These are phyloP conservation scores for Mycena amicta DNA, from an alignment of 768 basidiomycete genomes.

Conservation along the genomic window DNA sequence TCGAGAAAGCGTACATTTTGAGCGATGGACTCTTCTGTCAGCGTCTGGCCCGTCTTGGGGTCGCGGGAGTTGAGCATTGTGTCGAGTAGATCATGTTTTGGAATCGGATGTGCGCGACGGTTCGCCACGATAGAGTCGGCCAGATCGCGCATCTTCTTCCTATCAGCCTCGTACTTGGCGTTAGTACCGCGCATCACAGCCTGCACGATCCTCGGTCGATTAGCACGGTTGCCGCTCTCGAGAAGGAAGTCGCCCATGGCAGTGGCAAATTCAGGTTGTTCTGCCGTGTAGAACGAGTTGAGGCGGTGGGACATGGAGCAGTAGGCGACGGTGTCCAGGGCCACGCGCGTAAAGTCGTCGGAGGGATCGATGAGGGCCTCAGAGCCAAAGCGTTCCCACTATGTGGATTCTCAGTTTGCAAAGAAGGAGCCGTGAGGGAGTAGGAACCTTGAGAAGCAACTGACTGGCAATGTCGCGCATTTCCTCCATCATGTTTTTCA, in stretches of 20 bases:
- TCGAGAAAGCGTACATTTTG: constrained; percentile 46
- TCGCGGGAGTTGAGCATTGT: constrained; percentile 50
- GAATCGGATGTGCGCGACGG: constrained; percentile 38
- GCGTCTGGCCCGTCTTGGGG: constrained; percentile 43
- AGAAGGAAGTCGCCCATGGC: constrained; percentile 45
- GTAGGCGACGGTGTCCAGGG: constrained; percentile 49
- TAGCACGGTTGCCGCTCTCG: constrained; percentile 38
- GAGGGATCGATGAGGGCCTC: constrained; percentile 42
- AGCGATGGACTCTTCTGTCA: constrained; percentile 45
- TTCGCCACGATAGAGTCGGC: constrained; percentile 43
- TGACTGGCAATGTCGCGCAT: constrained; percentile 50
- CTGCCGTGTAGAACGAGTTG: constrained; percentile 49
- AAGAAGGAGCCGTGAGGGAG: neutral
- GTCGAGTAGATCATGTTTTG: constrained; percentile 47
- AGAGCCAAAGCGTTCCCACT: constrained; percentile 39
- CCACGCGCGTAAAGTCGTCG: constrained; percentile 50
- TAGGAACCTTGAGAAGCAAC: constrained; percentile 38
- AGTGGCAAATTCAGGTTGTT: constrained; percentile 40
- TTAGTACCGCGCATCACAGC: constrained; percentile 36
- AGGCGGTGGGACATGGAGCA: constrained; percentile 47
- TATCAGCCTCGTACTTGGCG: constrained; percentile 44
- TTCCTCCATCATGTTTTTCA: constrained; percentile 49
- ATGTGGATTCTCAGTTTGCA: neutral
- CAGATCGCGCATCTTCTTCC: constrained; percentile 43
- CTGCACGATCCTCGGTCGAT: constrained; percentile 38